These are phyloP conservation scores for Yarrowia keelungensis DNA, from an alignment of 805 yeast species.

Conservation along the genomic window DNA sequence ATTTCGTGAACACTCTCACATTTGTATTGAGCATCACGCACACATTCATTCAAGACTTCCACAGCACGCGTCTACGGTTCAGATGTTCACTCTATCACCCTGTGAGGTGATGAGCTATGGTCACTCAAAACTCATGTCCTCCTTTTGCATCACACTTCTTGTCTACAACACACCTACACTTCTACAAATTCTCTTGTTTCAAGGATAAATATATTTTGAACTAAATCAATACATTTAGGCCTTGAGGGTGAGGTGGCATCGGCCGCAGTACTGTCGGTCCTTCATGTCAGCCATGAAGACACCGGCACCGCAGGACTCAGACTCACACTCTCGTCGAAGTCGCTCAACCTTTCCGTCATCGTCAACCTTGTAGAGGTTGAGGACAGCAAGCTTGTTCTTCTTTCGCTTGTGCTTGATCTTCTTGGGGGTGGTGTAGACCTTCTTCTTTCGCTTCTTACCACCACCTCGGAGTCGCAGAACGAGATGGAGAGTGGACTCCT, in stretches of 20 bases:
- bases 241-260: slow-evolving; percentile 95
- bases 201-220: slow-evolving; percentile 21
- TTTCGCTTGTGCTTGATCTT: slow-evolving; percentile 99
- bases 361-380: slow-evolving; percentile 99
- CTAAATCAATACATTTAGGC: slow-evolving; percentile 47
- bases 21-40: too few relatives aligned
- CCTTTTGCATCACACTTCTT: too few relatives aligned
- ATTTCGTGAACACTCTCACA: too few relatives aligned
- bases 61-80: too few relatives aligned
- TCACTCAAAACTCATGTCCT: too few relatives aligned
- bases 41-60: too few relatives aligned
- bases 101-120: too few relatives aligned
- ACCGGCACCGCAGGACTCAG: slow-evolving; percentile 93
- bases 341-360: slow-evolving; percentile 98
- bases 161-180: not conserved
- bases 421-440: slow-evolving; percentile 99
- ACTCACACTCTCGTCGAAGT: slow-evolving; percentile 97
- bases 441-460: slow-evolving; percentile 99
- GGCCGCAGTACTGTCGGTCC: slow-evolving; percentile 99
- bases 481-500: slow-evolving; percentile 95
- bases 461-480: slow-evolving; percentile 99
- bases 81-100: too few relatives aligned
- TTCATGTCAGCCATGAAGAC: slow-evolving; percentile 99
- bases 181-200: not conserved
- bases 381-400: slow-evolving; percentile 98